phyloP scores from a whole-genome alignment of 2,329 filamentous ascomycete genomes.

The Penicillium sp. region DNA sequence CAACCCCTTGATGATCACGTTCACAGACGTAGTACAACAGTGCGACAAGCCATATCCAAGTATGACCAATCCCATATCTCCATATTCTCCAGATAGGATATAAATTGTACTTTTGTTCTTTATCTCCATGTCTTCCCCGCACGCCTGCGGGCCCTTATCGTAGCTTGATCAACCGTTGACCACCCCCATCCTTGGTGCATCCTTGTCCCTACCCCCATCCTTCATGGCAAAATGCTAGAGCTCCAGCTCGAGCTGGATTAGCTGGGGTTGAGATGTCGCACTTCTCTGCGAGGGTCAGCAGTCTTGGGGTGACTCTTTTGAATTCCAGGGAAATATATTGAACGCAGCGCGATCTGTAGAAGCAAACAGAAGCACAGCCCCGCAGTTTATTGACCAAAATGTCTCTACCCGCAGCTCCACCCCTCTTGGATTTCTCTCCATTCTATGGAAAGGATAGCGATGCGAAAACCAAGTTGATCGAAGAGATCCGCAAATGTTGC shows the following conservation, averaged over 20 bases:
- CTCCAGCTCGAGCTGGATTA: background rate
- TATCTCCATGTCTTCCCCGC: constrained; percentile 11
- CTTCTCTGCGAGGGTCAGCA: constrained; percentile 16
- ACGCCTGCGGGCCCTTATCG: constrained; percentile 10
- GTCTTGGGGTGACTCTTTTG: background rate
- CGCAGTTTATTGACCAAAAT: constrained; percentile 24
- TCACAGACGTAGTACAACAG: background rate
- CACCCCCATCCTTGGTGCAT: constrained; percentile 29
- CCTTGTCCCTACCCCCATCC: constrained; percentile 7
- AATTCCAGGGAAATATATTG: constrained; percentile 10
- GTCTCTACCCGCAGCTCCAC: constrained; percentile 27
- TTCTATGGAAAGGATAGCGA: constrained; percentile 31
- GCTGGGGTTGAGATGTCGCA: constrained; percentile 21
- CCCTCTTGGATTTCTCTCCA: constrained; percentile 35
- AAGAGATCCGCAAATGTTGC: constrained; percentile 27
- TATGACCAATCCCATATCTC: background rate
- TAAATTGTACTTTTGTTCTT: constrained; percentile 1
- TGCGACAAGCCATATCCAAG: background rate
- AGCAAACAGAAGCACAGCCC: background rate
- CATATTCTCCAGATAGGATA: background rate
- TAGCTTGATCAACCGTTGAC: constrained; percentile 13
- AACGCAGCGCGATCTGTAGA: constrained; percentile 12
- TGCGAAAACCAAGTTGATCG: constrained; percentile 31
- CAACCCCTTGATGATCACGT: background rate
- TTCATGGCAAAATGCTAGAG: background rate